Base-by-base conservation (phyloP, 1,284 basidiomycete genomes). In the Afroboletus lepidellus region DNA sequence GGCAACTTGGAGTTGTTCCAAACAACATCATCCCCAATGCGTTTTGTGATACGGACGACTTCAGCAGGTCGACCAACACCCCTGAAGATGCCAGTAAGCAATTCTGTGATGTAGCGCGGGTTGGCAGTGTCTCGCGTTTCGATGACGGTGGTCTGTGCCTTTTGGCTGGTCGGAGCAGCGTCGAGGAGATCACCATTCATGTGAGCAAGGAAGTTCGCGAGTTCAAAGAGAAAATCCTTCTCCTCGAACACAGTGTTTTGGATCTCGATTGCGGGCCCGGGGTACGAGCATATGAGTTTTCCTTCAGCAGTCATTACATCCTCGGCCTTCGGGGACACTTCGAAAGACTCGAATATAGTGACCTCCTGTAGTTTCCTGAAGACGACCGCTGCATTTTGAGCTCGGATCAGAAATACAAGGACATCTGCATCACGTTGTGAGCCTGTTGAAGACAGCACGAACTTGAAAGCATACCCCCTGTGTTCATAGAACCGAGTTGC, bases 351-450 rank as follows among this genome's bases (percentile, higher is more conserved):
- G 38, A 71, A 69, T 3, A 57, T 54, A 3, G 64, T 60, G 13
- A 49, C 25, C 6, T 51, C 43, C 5, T 20, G 9, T 0, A 29
- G 39, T 33, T 57, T 64, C 16, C 72, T 63, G 27, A 74, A 49
- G 1, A 75, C 50, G 4, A 74, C 49, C 0, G 55, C 71, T 4
- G 67, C 72, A 41, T 74, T 74, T 37, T 73, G 73, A 1, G 63
- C 65, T 11, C 61, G 60, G 7, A 75, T 63, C 8, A 61, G 53
- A 38, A 70, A 59, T 8, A 59, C 57, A 1, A 72, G 48, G 24
- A 64, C 24, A 45, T 62, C 64, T 62, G 32, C 8, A 30, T 1
- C n/a, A 12, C 18, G 16, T 32, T 5, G 13, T 60, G 16, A 64
- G 41, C n/a, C 2, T 5, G 13, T 5, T 0, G 5, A 24, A 12